Percentiles rank a stretch among this genome's conserved stretches.
These are phyloP conservation scores for Thamnidium elegans DNA, from an alignment of 192 early-diverging fungal species.

Conservation along the genomic window DNA sequence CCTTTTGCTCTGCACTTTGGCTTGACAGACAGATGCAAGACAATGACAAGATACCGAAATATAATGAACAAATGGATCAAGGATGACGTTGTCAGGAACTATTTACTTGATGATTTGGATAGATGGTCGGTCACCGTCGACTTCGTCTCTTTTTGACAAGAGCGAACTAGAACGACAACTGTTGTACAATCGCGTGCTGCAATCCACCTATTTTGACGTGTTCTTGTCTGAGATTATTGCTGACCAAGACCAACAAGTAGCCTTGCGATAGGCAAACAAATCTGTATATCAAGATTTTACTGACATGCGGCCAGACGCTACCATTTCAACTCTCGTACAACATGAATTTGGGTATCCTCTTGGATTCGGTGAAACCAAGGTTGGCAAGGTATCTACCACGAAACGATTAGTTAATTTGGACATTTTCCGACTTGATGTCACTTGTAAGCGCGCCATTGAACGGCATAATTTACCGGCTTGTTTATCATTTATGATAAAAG, in stretches of 20 bases:
- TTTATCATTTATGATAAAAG: constrained; percentile 13
- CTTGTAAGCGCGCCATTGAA: constrained; percentile 15
- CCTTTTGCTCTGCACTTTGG: too few relatives aligned
- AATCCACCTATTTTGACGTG: constrained; percentile 15
- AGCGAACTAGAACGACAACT: not conserved
- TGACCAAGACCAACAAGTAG: constrained; percentile 6
- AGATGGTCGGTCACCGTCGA: not conserved
- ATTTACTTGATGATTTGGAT: constrained; percentile 2
- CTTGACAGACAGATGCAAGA: too few relatives aligned
- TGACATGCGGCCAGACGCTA: constrained; percentile 9
- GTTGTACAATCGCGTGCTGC: not conserved
- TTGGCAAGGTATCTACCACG: constrained; percentile 8
- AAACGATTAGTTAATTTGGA: constrained; percentile 12
- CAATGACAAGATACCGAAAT: too few relatives aligned
- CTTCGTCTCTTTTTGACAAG: not conserved
- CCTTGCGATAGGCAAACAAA: not conserved
- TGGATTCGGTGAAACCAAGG: constrained; percentile 14
- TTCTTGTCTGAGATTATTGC: constrained; percentile 15
- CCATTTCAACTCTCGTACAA: constrained; percentile 9
- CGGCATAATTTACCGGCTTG: constrained; percentile 3
- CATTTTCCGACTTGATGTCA: constrained; percentile 9
- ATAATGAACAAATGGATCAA: too few relatives aligned
- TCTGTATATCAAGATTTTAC: not conserved
- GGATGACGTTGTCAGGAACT: not conserved
- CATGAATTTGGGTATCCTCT: constrained; percentile 8